Base-by-base conservation (phyloP, 176 grass and related monocot genomes). In the Avena atlantica region DNA sequence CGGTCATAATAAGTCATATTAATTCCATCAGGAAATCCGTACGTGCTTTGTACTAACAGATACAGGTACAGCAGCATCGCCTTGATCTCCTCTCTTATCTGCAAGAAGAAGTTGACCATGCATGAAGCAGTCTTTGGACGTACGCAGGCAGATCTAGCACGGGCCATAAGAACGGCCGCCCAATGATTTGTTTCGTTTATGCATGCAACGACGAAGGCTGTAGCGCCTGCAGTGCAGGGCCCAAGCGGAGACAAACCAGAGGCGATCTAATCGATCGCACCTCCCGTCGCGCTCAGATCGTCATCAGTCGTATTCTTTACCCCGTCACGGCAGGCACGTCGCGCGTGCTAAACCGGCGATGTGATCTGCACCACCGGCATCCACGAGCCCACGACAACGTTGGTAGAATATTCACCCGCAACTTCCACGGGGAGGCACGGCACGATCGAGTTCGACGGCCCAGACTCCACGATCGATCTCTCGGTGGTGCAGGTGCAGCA, bases 301-400 rank as follows among this genome's bases (percentile, higher is more conserved):
- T 50, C 48, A 50, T 50, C 44, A 2, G 1, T 47, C 44, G 44
- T 9, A 47, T 11, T 50, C 48, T 10, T 49, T 13, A 50, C 48
- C 48, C 48, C 2, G 49, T 50, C 49, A 2, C 49, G 49, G 49
- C 49, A 48, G 48, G 49, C 49, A 48, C 45, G 45, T 50, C 49
- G 49, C 11, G 49, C 49, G 49, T 50, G 49, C 49, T 0, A 4
- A 10, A 48, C 45, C 9, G 80, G 80, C 80, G 86, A 78, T 78
- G 73, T 70, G 80, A 70, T 78, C 73, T 61, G 72, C 87, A 88
- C 86, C 9, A 50, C 49, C 49, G 40, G 40, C 40, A 6, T 42
- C 51, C 51, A 53, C 51, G 51, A 53, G 51, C 15, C 51, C 51
- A 53, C 4, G 13, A 16, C 75, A 4, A 27, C 62, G 6, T 77